These are phyloP conservation scores for Epichloe sylvatica DNA, from an alignment of 2,329 filamentous ascomycete species.

Conservation along the genomic window DNA sequence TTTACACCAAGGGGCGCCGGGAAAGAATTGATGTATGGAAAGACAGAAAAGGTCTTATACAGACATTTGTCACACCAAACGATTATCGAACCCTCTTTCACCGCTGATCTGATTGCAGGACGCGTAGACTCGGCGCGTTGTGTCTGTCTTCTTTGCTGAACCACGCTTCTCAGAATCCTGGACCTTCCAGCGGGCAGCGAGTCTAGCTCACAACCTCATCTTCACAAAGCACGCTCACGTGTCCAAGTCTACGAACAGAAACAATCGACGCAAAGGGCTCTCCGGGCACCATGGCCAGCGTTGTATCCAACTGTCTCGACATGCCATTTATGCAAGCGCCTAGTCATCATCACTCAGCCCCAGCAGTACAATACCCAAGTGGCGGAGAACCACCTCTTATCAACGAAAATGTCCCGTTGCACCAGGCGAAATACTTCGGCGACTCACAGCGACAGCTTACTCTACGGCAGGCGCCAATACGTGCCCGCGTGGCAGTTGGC, in stretches of 20 bases:
- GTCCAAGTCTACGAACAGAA: neutral
- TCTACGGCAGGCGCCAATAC: constrained; percentile 14
- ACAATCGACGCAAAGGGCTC: neutral
- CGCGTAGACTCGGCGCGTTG: neutral
- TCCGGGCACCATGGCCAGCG: constrained; percentile 5
- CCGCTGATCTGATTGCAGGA: neutral
- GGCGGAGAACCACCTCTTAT: constrained; percentile 8
- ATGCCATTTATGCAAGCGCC: constrained; percentile 7
- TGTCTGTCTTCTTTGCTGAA: neutral
- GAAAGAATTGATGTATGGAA: too few species aligned
- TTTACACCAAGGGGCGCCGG: neutral
- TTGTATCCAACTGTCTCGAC: constrained; percentile 6
- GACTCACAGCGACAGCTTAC: constrained; percentile 10
- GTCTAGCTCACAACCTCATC: neutral
- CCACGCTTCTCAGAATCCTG: too few species aligned
- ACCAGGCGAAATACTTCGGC: constrained; percentile 9
- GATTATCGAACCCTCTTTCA: too few species aligned
- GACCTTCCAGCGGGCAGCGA: neutral
- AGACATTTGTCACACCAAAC: too few species aligned
- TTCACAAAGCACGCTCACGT: neutral
- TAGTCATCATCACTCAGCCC: constrained; percentile 2
- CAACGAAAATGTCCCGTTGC: constrained; percentile 4
- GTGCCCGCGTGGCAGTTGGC: constrained; percentile 53
- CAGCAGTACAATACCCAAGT: constrained; percentile 6
- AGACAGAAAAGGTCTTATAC: too few species aligned